Evolutionary conservation across 495 filamentous ascomycete species (phyloP), one percentile per base, ranked within the genome.

Genomic region (Poronia punctata): DNA sequence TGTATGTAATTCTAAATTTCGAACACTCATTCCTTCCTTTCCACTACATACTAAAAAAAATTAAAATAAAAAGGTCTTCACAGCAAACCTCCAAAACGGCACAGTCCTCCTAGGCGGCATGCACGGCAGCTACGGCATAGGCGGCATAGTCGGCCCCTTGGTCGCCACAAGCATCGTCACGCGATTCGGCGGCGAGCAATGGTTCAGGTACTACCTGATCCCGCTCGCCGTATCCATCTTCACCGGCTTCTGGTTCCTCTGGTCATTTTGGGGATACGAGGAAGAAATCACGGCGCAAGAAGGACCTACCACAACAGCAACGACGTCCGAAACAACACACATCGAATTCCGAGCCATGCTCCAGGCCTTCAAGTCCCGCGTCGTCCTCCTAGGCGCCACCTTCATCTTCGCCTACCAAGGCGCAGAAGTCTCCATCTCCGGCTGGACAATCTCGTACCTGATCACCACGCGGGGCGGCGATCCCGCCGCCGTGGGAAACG

Each of bases 381-480:
- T 75, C 9, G 84, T 86, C 3, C 45, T 89, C 3, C 64, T 88
- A 0, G 82, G 80, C 6, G 79, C 84, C 0, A 49, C 85, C 1
- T 88, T 89, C 61, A 83, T 88, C 59, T 87, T 92, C 57, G 76
- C 79, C 12, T 88, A 89, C 57, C 84, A 88, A 54, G 84, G 83
- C 21, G 83, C 82, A 24, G 84, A 88, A 55, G 83, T 87, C 5
- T 78, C 75, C 14, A 78, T 85, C 50, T 85, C 83, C 38, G 80
- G 84, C 16, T 93, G 84, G 88, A 78, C 88, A 11, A 84, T 88
- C 31, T 83, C 81, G 3, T 88, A 86, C 65, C 61, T 89, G 23
- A 83, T 88, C 56, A 73, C 65, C 23, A 72, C 77, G 40, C 82
- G 86, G 14, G 59, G 75, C 50, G 83, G 83, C 8, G 63, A 80